These are phyloP conservation scores for Ceratobasidium sp. DNA, from an alignment of 1,284 basidiomycete genomes.

Conservation along the genomic window DNA sequence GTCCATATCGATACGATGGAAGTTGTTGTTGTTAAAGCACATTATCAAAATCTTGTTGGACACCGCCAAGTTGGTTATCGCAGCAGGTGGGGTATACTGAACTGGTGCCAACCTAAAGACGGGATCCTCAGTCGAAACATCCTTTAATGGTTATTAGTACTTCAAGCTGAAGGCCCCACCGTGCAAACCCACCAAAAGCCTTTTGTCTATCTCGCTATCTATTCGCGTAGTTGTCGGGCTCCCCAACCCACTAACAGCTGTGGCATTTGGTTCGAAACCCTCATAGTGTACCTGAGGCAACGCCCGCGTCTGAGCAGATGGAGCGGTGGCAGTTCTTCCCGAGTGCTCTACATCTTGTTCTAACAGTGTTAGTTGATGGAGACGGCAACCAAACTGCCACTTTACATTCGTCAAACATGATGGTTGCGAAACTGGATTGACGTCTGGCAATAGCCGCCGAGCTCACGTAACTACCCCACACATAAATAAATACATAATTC, in stretches of 20 bases:
- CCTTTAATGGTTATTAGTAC: conserved; percentile 31
- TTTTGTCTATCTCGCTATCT: conserved; percentile 39
- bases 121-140: conserved; percentile 55
- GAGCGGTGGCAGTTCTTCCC: conserved; percentile 57
- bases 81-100: conserved; percentile 85
- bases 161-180: conserved; percentile 40
- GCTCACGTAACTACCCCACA: conserved; percentile 25
- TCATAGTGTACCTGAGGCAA: conserved; percentile 76
- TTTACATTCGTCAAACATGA: conserved; percentile 89
- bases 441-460: conserved; percentile 17
- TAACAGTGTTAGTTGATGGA: conserved; percentile 14
- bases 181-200: conserved; percentile 45
- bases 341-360: conserved; percentile 83
- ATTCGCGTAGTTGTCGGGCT: conserved; percentile 31
- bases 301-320: conserved; percentile 52
- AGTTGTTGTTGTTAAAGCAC: conserved; percentile 75
- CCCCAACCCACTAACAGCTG: conserved; percentile 49
- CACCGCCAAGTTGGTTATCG: conserved; percentile 79
- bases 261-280: conserved; percentile 80
- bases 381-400: conserved; percentile 38
- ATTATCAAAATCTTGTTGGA: conserved; percentile 87
- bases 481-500: conserved; percentile 36
- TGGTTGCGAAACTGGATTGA: not conserved
- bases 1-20: conserved; percentile 85
- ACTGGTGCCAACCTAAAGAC: conserved; percentile 87